Conservation (phyloP, 441 rosid species). For the Erysimum pusillum region DNA sequence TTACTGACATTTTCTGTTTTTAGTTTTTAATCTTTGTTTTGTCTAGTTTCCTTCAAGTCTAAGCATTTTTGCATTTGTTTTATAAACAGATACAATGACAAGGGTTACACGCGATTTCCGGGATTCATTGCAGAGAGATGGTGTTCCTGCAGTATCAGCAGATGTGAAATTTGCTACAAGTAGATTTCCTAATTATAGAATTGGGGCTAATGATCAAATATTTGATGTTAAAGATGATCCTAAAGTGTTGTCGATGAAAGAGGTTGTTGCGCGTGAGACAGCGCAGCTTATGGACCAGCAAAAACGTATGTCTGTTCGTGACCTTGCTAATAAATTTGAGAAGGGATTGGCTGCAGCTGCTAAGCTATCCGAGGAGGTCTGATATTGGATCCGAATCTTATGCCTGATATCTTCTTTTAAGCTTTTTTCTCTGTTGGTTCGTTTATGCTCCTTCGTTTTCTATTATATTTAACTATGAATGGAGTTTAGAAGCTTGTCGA, state of each 20-base stretch:
- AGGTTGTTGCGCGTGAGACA: constrained; percentile 91
- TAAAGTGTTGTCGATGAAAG: constrained; percentile 86
- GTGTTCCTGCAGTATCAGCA: constrained; percentile 76
- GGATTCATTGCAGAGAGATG: constrained; percentile 70
- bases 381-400: too few relatives aligned
- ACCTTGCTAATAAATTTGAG: constrained; percentile 95
- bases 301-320: constrained; percentile 91
- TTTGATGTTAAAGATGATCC: constrained; percentile 73
- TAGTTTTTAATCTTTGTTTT: constrained; percentile 35
- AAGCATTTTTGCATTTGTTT: constrained; percentile 39
- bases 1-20: not conserved
- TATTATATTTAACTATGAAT: not conserved
- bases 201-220: constrained; percentile 84
- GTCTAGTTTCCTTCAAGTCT: constrained; percentile 19
- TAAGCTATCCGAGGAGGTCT: constrained; percentile 92
- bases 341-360: constrained; percentile 95
- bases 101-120: constrained; percentile 76
- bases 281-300: constrained; percentile 91
- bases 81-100: constrained; percentile 69
- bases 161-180: constrained; percentile 89
- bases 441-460: not conserved
- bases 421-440: too few relatives aligned
- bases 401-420: constrained; percentile 1
- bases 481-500: not conserved
- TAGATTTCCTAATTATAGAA: constrained; percentile 83